Conservation (phyloP, 306 rosid species). For the Castanospermum australe region DNA sequence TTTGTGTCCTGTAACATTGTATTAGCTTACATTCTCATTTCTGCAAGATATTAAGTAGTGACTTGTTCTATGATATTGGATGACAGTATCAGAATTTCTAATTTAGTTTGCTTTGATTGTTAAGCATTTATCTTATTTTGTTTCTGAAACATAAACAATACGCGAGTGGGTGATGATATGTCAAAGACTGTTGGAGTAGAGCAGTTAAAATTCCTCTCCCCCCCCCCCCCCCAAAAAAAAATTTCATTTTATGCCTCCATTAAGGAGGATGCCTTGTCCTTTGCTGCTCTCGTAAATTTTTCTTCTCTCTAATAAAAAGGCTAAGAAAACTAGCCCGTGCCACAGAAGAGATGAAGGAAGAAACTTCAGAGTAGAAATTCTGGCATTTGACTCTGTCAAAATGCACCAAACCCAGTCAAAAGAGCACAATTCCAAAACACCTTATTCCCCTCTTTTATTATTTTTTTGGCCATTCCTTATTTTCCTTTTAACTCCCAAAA, state of each 20-base stretch:
- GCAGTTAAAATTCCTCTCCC: background rate
- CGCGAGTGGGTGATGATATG: background rate
- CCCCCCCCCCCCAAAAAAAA: background rate
- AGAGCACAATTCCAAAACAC: background rate
- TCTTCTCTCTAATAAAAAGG: background rate
- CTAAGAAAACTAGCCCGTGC: background rate
- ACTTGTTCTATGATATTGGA: background rate
- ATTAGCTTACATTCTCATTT: conserved; percentile 5
- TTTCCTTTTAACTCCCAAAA: background rate
- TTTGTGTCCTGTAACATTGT: conserved; percentile 9
- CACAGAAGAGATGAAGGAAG: background rate
- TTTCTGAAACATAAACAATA: background rate
- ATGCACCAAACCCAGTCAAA: background rate
- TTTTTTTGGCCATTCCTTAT: too few species aligned
- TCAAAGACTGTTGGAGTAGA: background rate
- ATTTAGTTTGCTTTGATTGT: background rate
- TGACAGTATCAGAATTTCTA: background rate
- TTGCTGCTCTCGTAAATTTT: background rate
- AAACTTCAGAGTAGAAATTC: background rate
- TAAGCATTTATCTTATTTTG: background rate
- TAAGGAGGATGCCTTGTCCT: too few species aligned
- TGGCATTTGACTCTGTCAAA: background rate
- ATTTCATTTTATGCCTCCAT: too few species aligned
- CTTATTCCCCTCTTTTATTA: too few species aligned
- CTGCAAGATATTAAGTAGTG: background rate